phyloP scores from a whole-genome alignment of 495 filamentous ascomycete genomes.

The Venustampulla echinocandica region DNA sequence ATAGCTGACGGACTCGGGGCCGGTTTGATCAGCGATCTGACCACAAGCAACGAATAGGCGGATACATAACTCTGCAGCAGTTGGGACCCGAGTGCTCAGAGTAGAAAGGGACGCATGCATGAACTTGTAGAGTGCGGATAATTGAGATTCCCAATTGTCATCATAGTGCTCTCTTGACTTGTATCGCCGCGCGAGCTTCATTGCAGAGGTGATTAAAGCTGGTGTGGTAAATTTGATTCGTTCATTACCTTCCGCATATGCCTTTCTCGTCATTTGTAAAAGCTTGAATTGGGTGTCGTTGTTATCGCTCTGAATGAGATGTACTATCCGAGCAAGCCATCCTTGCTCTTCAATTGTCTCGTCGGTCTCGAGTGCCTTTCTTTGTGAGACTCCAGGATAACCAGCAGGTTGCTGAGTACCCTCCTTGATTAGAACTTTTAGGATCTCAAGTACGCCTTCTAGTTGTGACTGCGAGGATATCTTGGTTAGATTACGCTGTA shows the following conservation, averaged over 20 bases:
- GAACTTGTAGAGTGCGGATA: slow-evolving; percentile 86
- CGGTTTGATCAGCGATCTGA: slow-evolving; percentile 85
- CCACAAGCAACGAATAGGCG: slow-evolving; percentile 86
- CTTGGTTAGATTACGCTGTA: slow-evolving; percentile 69
- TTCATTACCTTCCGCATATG: slow-evolving; percentile 87
- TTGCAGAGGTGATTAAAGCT: slow-evolving; percentile 78
- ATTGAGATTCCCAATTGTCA: slow-evolving; percentile 88
- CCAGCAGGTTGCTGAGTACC: slow-evolving; percentile 76
- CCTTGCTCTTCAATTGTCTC: slow-evolving; percentile 97
- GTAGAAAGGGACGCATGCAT: slow-evolving; percentile 78
- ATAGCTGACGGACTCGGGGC: slow-evolving; percentile 91
- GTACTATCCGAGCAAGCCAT: slow-evolving; percentile 85
- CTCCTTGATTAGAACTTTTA: slow-evolving; percentile 87
- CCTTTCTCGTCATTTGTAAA: slow-evolving; percentile 79
- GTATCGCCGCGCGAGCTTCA: slow-evolving; percentile 82
- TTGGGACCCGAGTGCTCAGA: slow-evolving; percentile 79
- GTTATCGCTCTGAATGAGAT: slow-evolving; percentile 70
- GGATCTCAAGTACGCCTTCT: slow-evolving; percentile 79
- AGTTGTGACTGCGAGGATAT: slow-evolving; percentile 71
- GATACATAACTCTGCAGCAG: slow-evolving; percentile 71
- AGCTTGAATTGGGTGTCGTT: slow-evolving; percentile 95
- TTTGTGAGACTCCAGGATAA: slow-evolving; percentile 70
- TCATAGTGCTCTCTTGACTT: slow-evolving; percentile 91
- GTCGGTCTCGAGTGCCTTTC: slow-evolving; percentile 71
- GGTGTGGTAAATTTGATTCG: slow-evolving; percentile 92